Evolutionary conservation across 495 filamentous ascomycete species (phyloP).

Genomic region (Darksidea phi): DNA sequence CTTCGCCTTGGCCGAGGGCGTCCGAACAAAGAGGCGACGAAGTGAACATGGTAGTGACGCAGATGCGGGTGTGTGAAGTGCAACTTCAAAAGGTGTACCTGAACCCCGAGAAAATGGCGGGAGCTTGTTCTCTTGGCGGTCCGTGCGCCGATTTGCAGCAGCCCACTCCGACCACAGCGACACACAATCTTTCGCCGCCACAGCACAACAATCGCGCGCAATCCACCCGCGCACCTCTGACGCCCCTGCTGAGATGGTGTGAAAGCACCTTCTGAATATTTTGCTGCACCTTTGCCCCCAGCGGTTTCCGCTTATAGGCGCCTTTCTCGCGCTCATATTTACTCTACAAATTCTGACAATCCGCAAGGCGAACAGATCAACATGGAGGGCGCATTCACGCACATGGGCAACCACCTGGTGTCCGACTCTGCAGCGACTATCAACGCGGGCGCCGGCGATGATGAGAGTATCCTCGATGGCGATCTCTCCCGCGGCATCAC

Average conservation of each 20-base stretch:
- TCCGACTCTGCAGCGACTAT: conserved; percentile 71
- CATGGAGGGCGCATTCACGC: conserved; percentile 85
- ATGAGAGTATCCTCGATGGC: conserved; percentile 71
- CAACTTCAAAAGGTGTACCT: no score
- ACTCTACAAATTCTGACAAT: not conserved
- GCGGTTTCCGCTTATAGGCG: not conserved
- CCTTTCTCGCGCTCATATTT: not conserved
- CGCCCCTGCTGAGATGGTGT: no score
- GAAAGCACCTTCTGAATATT: no score
- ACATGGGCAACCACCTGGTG: conserved; percentile 78
- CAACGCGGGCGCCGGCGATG: conserved; percentile 74
- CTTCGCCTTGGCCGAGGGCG: no score
- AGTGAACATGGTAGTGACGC: no score
- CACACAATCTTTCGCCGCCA: not conserved
- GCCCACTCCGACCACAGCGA: not conserved
- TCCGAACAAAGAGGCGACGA: no score
- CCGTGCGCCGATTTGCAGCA: no score
- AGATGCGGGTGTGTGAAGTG: no score
- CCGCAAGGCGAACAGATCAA: not conserved
- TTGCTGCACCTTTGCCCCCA: no score
- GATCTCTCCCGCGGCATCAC: conserved; percentile 63
- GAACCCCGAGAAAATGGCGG: no score
- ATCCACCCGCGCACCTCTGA: no score
- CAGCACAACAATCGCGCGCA: not conserved
- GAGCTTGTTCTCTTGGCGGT: no score